Base-by-base conservation (phyloP, 768 basidiomycete genomes). In the Hortiboletus flavorubellus region DNA sequence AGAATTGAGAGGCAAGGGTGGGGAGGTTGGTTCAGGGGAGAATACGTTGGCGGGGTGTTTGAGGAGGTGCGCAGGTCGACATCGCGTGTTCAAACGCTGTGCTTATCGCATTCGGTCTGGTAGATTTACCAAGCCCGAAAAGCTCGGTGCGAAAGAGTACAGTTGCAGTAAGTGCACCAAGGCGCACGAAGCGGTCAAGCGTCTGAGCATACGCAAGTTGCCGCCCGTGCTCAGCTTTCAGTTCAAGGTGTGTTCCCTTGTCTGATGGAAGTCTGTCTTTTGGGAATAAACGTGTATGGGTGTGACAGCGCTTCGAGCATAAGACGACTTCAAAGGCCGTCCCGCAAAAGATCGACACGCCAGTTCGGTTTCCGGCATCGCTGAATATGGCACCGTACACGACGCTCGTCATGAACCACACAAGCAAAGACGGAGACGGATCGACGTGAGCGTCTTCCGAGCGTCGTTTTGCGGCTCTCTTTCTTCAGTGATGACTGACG, bases 221-320 rank as follows among this genome's bases (percentile, higher is more conserved):
- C 94, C 96, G 0, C 87, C 91, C 0, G 93, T 96, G 1, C 75
- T 98, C 45, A 91, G 89, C 61, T 91, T 98, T 63, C 96, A 98
- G 68, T 87, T 98, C 77, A 98, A 98, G 80, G 95, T 51, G 11
- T 12, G 55, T 3, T 26, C 12, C 5, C 26, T 26, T 8, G 8
- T 34, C 31, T 12, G 31, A 11, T 42, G 35, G 35, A 34, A 6
- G 12, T 16, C 37, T 15, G n/a, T 8, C 26, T 29, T 5, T 33
- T 7, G 10, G 18, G 6, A 5, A 16, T 47, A 8, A 40, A 45
- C 29, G 30, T 16, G 12, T 35, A 5, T 6, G 23, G 2, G 2
- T 11, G 7, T 30, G 9, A 2, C 65, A 97, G 94, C 87, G 96
- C 3, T 98, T 98, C 69, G 94, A 96, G 66, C 93, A 97, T 65